phyloP scores from a whole-genome alignment of 768 basidiomycete genomes.

The Mycena latifolia region DNA sequence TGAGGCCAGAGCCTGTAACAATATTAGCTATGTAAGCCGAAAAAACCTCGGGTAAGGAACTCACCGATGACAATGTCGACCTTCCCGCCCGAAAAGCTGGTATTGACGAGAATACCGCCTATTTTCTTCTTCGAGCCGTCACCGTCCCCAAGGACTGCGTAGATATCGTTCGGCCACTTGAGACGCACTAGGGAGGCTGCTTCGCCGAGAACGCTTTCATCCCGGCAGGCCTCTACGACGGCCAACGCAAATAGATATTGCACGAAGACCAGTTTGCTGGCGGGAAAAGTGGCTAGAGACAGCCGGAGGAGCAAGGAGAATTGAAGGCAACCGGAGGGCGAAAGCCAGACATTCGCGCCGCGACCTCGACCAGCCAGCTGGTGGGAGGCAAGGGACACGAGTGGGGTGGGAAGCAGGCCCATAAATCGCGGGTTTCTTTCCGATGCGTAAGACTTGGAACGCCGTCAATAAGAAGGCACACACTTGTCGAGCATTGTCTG shows the following conservation, averaged over 20 bases:
- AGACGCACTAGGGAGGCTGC: slow-evolving; percentile 72
- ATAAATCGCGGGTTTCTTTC: slow-evolving; percentile 83
- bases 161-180: slow-evolving; percentile 99
- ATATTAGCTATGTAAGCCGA: neutral
- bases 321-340: slow-evolving; percentile 89
- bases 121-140: slow-evolving; percentile 77
- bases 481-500: slow-evolving; percentile 96
- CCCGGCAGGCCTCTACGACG: slow-evolving; percentile 87
- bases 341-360: slow-evolving; percentile 92
- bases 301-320: slow-evolving; percentile 83
- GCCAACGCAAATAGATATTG: slow-evolving; percentile 95
- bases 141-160: slow-evolving; percentile 68
- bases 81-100: slow-evolving; percentile 78
- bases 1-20: slow-evolving; percentile 85
- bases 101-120: slow-evolving; percentile 93
- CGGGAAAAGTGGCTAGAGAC: slow-evolving; percentile 61
- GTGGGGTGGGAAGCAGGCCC: slow-evolving; percentile 74
- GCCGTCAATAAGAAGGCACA: slow-evolving; percentile 44
- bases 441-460: slow-evolving; percentile 5
- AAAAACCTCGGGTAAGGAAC: slow-evolving; percentile 34
- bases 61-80: slow-evolving; percentile 87
- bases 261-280: slow-evolving; percentile 85
- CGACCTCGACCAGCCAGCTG: slow-evolving; percentile 93
- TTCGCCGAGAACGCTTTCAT: slow-evolving; percentile 64
- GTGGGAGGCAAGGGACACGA: slow-evolving; percentile 87